Conservation (phyloP, 2,329 filamentous ascomycete species). For the Diplodia scrobiculata region DNA sequence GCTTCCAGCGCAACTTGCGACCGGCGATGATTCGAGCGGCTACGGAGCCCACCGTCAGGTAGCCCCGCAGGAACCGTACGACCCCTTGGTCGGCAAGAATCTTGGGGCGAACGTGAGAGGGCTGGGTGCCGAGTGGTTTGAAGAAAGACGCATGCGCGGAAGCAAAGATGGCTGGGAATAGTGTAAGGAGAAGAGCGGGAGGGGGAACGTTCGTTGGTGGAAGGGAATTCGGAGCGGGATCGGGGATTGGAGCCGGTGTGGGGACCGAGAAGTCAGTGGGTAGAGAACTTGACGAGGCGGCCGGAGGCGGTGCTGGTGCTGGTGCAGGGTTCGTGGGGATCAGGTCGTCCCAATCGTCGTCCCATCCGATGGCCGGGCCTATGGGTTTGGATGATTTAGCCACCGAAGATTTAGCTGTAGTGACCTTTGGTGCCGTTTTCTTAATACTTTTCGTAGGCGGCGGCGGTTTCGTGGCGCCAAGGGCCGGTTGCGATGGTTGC, state of each 20-base stretch:
- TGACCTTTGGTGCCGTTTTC: slow-evolving; percentile 34
- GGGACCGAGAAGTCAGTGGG: not conserved
- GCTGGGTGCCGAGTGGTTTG: slow-evolving; percentile 63
- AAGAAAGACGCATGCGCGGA: slow-evolving; percentile 67
- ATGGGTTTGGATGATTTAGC: slow-evolving; percentile 10
- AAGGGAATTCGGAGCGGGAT: slow-evolving; percentile 38
- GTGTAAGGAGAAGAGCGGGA: slow-evolving; percentile 75
- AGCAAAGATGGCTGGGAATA: slow-evolving; percentile 72
- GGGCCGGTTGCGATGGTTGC: slow-evolving; percentile 1
- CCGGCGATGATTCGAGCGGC: slow-evolving; percentile 81
- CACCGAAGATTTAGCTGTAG: not conserved
- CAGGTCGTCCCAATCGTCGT: slow-evolving; percentile 45
- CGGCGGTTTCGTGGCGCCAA: slow-evolving; percentile 35
- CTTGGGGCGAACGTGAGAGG: slow-evolving; percentile 61
- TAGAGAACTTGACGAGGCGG: slow-evolving; percentile 7
- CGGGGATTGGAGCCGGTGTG: slow-evolving; percentile 5
- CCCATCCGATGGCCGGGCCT: not conserved
- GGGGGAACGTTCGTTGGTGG: slow-evolving; percentile 88
- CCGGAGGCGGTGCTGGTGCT: slow-evolving; percentile 25
- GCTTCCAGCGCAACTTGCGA: slow-evolving; percentile 84
- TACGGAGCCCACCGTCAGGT: slow-evolving; percentile 65
- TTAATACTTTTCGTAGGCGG: slow-evolving; percentile 28
- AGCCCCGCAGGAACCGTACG: slow-evolving; percentile 64
- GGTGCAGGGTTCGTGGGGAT: slow-evolving; percentile 32
- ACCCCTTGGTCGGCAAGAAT: slow-evolving; percentile 66